Evolutionary conservation across 2,329 filamentous ascomycete genomes (phyloP), one percentile per base, ranked within the genome.

Genomic region (Helminthosporium solani): DNA sequence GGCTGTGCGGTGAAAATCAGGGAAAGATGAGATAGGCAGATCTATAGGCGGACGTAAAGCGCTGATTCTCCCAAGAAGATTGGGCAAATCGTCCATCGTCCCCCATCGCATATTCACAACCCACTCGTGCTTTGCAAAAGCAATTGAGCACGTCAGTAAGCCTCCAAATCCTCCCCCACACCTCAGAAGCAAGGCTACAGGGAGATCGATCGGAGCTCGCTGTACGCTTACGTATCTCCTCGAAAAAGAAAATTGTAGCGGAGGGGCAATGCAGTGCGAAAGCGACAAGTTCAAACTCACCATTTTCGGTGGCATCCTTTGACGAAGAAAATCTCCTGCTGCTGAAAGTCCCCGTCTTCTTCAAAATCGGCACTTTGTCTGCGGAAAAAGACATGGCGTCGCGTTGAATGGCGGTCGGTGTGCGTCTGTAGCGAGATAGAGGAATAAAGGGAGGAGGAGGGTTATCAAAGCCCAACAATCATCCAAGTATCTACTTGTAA

Each of bases 381-480:
- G 61, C 66, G 2, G 66, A 70, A 42, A 70, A 70, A 20, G 64
- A 68, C 67, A 70, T 70, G 28, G 41, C 56, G 45, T 15, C n/a
- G n/a, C n/a, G n/a, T 14, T 37, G 37, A 28, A 15, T 39, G 21
- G 33, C 40, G 46, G 46, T 40, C 47, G 46, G 46, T 50, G 23
- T 31, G 42, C 33, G 37, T 9, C 7, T 28, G 23, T 21, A 19
- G 39, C 11, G 18, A 33, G 40, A 30, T 23, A 16, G 14, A 18
- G 31, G 27, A n/a, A n/a, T n/a, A n/a, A n/a, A n/a, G n/a, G n/a
- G n/a, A n/a, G n/a, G n/a, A n/a, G n/a, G n/a, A n/a, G n/a, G n/a
- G n/a, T n/a, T n/a, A n/a, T n/a, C n/a, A n/a, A n/a, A n/a, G n/a
- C n/a, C n/a, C n/a, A n/a, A n/a, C n/a, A n/a, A n/a, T n/a, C n/a